Conservation (phyloP, 345 rosid species). For the Moricandia arvensis region DNA sequence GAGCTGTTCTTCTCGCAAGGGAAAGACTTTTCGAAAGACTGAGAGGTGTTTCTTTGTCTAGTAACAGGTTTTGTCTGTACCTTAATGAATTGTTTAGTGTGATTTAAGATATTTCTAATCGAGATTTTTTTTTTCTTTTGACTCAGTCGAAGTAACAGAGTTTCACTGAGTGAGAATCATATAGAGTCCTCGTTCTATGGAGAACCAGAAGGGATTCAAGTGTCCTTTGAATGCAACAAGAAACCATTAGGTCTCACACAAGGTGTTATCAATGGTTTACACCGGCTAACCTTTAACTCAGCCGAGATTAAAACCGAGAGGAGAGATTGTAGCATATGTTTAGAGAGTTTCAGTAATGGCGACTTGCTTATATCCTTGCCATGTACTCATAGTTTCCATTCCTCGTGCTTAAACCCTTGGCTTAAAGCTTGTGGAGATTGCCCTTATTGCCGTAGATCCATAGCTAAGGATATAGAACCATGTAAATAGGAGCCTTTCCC, state of each 20-base stretch:
- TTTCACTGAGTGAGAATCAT: slow-evolving; percentile 22
- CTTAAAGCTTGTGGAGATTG: slow-evolving; percentile 85
- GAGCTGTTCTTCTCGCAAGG: slow-evolving; percentile 87
- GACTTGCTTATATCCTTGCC: slow-evolving; percentile 60
- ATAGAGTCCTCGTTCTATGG: slow-evolving; percentile 12
- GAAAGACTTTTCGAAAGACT: slow-evolving; percentile 90
- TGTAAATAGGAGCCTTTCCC: slow-evolving; percentile 20
- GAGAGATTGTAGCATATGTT: slow-evolving; percentile 57
- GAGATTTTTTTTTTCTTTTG: neutral
- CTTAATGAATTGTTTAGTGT: neutral
- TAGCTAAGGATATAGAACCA: slow-evolving; percentile 5
- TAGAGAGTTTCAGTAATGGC: slow-evolving; percentile 68
- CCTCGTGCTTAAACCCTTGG: slow-evolving; percentile 84
- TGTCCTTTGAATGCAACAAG: slow-evolving; percentile 35
- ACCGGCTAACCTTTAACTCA: slow-evolving; percentile 46
- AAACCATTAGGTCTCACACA: slow-evolving; percentile 78
- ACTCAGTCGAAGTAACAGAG: slow-evolving; percentile 25
- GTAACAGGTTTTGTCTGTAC: slow-evolving; percentile 51
- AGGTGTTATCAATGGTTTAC: slow-evolving; percentile 51
- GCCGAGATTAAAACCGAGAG: slow-evolving; percentile 29
- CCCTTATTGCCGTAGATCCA: slow-evolving; percentile 76
- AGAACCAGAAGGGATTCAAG: slow-evolving; percentile 38
- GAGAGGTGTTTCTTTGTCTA: slow-evolving; percentile 68
- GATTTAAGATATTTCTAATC: neutral
- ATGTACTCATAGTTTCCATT: slow-evolving; percentile 73